Evolutionary conservation across 2,329 filamentous ascomycete species (phyloP), one percentile per base, ranked within the genome.

Genomic region (Didymella arachidicola): DNA sequence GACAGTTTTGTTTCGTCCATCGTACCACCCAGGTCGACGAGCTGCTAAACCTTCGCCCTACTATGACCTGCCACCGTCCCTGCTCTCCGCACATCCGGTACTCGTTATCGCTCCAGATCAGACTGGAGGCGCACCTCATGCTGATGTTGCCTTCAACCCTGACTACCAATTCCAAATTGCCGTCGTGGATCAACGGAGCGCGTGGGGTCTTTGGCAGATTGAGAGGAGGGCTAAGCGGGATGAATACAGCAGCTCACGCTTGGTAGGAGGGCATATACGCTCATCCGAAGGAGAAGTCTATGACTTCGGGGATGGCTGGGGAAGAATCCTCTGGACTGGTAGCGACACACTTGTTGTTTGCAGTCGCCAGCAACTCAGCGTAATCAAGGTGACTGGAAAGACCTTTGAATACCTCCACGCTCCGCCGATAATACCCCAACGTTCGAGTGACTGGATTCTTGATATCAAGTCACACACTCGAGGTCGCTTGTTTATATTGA

Each of bases 131-230:
- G 78, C 75, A 29, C 70, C 80, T 0, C 87, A 91, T 66, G 82
- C 82, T 0, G 87, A 93, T 73, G 79, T 90, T 3, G 76, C 84
- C 0, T 90, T 93, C 71, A 89, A 88, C 62, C 85, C 88, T 0
- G 84, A 78, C 72, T 85, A 81, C 57, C 77, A 80, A 16, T 83
- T 86, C 1, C 87, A 90, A 66, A 77, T 93, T 51, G 87, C 82
- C 16, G 79, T 92, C 26, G 79, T 93, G 18, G 88, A 93, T 66
- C 80, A 86, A 50, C 78, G 78, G 32, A 89, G 89, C 1, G 80
- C 79, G 57, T 93, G 90, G 90, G 87, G 80, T 42, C 74, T 92
- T 4, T 92, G 88, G 87, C 82, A 89, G 60, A 77, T 89, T 25
- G 64, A 71, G 26, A 65, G 67, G 41, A 56, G 56, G 10, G 60